phyloP scores from a whole-genome alignment of 1,284 basidiomycete genomes.

The Cryptococcus hybrid region DNA sequence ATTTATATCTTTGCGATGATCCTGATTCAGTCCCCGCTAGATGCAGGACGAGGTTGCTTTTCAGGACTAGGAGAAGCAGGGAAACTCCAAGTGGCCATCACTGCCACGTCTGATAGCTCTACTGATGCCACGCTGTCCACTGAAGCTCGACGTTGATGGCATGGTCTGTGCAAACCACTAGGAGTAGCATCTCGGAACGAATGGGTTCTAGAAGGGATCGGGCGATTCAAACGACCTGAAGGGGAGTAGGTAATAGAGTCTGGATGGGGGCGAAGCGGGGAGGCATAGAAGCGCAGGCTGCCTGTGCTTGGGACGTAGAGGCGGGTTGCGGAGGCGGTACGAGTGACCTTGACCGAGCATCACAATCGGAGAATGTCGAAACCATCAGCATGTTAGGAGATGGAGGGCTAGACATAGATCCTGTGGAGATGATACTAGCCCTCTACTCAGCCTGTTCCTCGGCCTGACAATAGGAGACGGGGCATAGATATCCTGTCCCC shows the following conservation, averaged over 20 bases:
- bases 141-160: slow-evolving; percentile 8
- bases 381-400: not conserved
- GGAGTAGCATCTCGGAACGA: slow-evolving; percentile 7
- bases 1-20: not conserved
- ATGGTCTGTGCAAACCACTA: not conserved
- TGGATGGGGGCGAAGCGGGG: not conserved
- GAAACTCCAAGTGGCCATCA: slow-evolving; percentile 24
- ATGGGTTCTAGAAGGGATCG: slow-evolving; percentile 7
- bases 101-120: slow-evolving; percentile 19
- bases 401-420: not conserved
- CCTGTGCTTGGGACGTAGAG: not conserved
- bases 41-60: not conserved
- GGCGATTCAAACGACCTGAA: not conserved
- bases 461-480: slow-evolving; percentile 11
- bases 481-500: slow-evolving; percentile 3
- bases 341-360: slow-evolving; percentile 4
- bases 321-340: slow-evolving; percentile 8
- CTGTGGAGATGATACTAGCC: slow-evolving; percentile 1
- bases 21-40: not conserved
- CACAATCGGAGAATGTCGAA: slow-evolving; percentile 1
- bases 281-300: not conserved
- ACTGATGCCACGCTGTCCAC: slow-evolving; percentile 10
- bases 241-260: not conserved
- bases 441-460: not conserved
- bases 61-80: slow-evolving; percentile 6